Percentiles rank a stretch among this genome's conserved stretches.
Conservation (phyloP, 2,329 filamentous ascomycete genomes). For the Xylaria sp. region DNA sequence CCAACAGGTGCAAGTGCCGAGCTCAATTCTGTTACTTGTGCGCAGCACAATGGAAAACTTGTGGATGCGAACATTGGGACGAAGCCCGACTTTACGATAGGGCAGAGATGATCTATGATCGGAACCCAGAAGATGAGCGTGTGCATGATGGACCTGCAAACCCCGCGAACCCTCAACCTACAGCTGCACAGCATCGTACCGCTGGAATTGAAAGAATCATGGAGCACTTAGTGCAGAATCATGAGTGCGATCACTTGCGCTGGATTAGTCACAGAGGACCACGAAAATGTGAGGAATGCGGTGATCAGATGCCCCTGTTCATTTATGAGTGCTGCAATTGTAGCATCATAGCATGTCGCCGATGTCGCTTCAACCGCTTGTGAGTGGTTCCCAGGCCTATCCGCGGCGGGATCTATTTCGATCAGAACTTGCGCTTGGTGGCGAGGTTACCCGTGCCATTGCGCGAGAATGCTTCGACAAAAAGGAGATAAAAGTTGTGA, state of each 20-base stretch:
- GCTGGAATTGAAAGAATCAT: conserved; percentile 24
- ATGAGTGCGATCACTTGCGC: conserved; percentile 38
- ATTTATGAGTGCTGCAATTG: conserved; percentile 62
- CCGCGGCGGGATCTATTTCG: neutral
- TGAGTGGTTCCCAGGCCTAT: conserved; percentile 32
- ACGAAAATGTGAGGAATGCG: conserved; percentile 42
- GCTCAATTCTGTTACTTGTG: conserved; percentile 43
- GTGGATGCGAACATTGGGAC: conserved; percentile 54
- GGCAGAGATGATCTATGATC: conserved; percentile 15
- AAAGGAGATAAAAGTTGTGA: no score
- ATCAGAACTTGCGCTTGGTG: neutral
- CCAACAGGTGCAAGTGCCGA: conserved; percentile 37
- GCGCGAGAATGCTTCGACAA: neutral
- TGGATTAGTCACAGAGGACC: conserved; percentile 44
- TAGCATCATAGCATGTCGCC: conserved; percentile 57
- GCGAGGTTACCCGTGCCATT: neutral
- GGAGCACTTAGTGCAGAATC: conserved; percentile 31
- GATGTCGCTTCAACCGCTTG: conserved; percentile 59
- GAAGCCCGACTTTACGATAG: conserved; percentile 30
- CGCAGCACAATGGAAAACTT: conserved; percentile 41
- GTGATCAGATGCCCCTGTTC: conserved; percentile 51
- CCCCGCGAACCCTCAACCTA: neutral
- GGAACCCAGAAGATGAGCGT: neutral
- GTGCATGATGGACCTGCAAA: neutral
- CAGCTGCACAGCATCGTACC: neutral